Conservation (phyloP, 768 basidiomycete species). For the Boletellus ananiceps region DNA sequence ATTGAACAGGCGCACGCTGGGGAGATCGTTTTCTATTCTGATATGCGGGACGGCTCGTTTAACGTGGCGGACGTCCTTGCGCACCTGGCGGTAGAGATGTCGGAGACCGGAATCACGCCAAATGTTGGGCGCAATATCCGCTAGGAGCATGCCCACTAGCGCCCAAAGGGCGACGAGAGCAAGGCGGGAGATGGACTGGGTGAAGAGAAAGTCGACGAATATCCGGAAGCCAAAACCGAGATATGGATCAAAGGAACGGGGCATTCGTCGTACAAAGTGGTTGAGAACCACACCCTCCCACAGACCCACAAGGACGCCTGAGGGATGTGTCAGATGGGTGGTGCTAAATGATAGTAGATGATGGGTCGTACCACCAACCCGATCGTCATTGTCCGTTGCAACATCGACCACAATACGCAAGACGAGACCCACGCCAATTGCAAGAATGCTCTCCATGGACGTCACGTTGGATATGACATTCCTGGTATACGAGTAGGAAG, state of each 20-base stretch:
- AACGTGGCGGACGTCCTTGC: conserved; percentile 32
- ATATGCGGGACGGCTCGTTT: conserved; percentile 29
- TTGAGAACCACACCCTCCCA: conserved; percentile 77
- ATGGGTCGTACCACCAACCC: conserved; percentile 26
- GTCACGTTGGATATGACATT: conserved; percentile 28
- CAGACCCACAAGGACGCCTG: conserved; percentile 64
- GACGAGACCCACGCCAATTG: conserved; percentile 63
- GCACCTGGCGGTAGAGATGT: conserved; percentile 34
- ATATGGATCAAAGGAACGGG: conserved; percentile 63
- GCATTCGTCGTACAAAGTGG: conserved; percentile 66
- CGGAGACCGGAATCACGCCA: conserved; percentile 41
- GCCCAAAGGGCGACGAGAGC: conserved; percentile 52
- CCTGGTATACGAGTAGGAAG: conserved; percentile 25
- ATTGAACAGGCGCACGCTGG: conserved; percentile 26
- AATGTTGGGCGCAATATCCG: conserved; percentile 46
- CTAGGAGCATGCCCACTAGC: conserved; percentile 46
- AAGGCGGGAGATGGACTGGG: conserved; percentile 46
- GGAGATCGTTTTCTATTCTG: conserved; percentile 30
- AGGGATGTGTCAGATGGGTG: conserved; percentile 17
- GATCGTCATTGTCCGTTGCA: conserved; percentile 34
- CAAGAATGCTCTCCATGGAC: conserved; percentile 64
- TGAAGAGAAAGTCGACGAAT: conserved; percentile 66
- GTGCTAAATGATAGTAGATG: not conserved
- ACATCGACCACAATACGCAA: conserved; percentile 59
- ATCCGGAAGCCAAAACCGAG: conserved; percentile 64